Evolutionary conservation across 2,329 filamentous ascomycete genomes (phyloP).

Genomic region (Pseudocercospora crystallina): DNA sequence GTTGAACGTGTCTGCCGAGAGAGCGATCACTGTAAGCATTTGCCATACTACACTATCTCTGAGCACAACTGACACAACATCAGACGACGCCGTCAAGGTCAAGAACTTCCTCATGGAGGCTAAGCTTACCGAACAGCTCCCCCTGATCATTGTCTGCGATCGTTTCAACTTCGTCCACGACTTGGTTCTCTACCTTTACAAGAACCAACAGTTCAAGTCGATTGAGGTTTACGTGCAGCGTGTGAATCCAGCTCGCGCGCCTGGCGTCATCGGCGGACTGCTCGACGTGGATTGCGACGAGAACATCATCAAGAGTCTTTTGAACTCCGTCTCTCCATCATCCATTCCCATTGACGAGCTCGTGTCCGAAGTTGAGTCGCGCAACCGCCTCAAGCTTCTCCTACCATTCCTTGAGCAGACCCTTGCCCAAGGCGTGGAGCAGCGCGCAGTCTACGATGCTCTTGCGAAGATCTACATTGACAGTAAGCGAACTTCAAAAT

Average conservation of each 20-base stretch:
- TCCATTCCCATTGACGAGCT: slow-evolving; percentile 93
- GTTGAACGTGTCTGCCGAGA: slow-evolving; percentile 97
- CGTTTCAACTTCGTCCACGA: slow-evolving; percentile 99
- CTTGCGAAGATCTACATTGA: slow-evolving; percentile 99
- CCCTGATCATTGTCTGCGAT: slow-evolving; percentile 96
- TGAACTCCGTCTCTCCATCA: slow-evolving; percentile 78
- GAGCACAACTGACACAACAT: slow-evolving; percentile 34
- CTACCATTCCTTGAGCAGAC: slow-evolving; percentile 95
- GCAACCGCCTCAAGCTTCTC: slow-evolving; percentile 92
- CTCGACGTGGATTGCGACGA: slow-evolving; percentile 98
- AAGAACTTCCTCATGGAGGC: slow-evolving; percentile 99
- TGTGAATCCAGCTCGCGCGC: slow-evolving; percentile 87
- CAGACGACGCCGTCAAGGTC: slow-evolving; percentile 90
- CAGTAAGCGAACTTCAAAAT: too few relatives aligned
- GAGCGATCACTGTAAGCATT: slow-evolving; percentile 52
- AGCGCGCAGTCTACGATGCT: slow-evolving; percentile 95
- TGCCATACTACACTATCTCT: background rate
- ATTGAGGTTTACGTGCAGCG: slow-evolving; percentile 98
- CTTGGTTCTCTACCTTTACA: slow-evolving; percentile 92
- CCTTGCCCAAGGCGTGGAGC: slow-evolving; percentile 83
- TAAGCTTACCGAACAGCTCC: slow-evolving; percentile 84
- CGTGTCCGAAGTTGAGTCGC: slow-evolving; percentile 88
- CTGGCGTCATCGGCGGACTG: slow-evolving; percentile 87
- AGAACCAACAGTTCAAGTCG: slow-evolving; percentile 98
- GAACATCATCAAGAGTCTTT: slow-evolving; percentile 87